Conservation (phyloP, 768 basidiomycete species). For the Tulasnella sp. region DNA sequence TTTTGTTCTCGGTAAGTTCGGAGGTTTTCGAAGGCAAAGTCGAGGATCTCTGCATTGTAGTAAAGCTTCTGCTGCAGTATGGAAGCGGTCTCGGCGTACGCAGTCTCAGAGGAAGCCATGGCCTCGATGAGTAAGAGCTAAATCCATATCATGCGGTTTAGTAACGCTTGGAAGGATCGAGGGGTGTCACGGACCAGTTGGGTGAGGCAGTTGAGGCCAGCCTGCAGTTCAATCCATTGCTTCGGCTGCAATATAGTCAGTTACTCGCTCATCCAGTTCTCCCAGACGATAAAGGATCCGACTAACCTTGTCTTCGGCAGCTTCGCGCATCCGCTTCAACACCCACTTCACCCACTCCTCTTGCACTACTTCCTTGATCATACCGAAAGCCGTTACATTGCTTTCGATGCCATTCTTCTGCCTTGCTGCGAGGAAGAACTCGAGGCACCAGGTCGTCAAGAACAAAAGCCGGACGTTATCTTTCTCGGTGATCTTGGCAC, state of each 20-base stretch:
- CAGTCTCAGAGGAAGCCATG: slow-evolving; percentile 50
- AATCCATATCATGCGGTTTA: background rate
- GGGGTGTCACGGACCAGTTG: slow-evolving; percentile 41
- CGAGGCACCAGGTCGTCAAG: slow-evolving; percentile 83
- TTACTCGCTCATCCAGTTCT: background rate
- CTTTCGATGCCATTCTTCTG: slow-evolving; percentile 23
- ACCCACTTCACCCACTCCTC: slow-evolving; percentile 86
- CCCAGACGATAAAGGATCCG: background rate
- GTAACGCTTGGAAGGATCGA: background rate
- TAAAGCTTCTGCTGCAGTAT: slow-evolving; percentile 81
- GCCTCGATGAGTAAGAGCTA: slow-evolving; percentile 72
- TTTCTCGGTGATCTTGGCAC: slow-evolving; percentile 86
- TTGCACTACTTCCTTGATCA: slow-evolving; percentile 78
- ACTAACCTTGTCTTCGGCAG: slow-evolving; percentile 81
- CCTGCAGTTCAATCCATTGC: slow-evolving; percentile 87
- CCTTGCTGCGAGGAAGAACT: slow-evolving; percentile 62
- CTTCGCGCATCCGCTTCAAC: slow-evolving; percentile 73
- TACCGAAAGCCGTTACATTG: slow-evolving; percentile 34
- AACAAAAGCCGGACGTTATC: slow-evolving; percentile 84
- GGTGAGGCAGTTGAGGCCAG: slow-evolving; percentile 87
- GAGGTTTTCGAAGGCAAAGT: slow-evolving; percentile 71
- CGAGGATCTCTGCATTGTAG: slow-evolving; percentile 91
- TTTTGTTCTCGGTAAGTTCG: slow-evolving; percentile 53
- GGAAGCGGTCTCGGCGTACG: slow-evolving; percentile 62
- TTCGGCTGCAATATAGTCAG: slow-evolving; percentile 55